phyloP scores from a whole-genome alignment of 2,329 filamentous ascomycete species.

The Trichophyton benhamiae region DNA sequence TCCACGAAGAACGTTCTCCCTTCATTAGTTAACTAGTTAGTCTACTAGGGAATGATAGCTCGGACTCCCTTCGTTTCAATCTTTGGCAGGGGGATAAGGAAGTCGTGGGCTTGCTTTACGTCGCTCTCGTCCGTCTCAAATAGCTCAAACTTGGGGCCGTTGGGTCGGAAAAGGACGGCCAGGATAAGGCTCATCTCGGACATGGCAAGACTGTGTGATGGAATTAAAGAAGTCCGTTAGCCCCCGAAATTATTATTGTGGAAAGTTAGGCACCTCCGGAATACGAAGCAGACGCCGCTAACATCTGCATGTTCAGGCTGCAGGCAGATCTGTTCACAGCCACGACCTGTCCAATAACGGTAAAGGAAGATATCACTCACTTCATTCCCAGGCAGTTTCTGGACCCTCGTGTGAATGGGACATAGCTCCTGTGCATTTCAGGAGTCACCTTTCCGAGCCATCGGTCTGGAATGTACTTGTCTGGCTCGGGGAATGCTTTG shows the following conservation, averaged over 20 bases:
- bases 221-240: not conserved
- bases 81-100: constrained; percentile 4
- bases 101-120: constrained; percentile 5
- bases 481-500: constrained; percentile 19
- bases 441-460: constrained; percentile 18
- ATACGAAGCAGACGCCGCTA: not conserved
- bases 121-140: constrained; percentile 5
- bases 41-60: not conserved
- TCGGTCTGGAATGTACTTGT: constrained; percentile 21
- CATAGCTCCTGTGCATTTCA: constrained; percentile 17
- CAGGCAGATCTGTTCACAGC: not conserved
- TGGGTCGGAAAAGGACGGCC: constrained; percentile 7
- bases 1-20: not conserved
- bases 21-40: not conserved
- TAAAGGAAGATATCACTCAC: constrained; percentile 9
- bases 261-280: not conserved
- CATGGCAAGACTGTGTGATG: constrained; percentile 10
- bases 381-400: constrained; percentile 22
- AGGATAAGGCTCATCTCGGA: constrained; percentile 10
- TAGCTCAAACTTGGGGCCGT: constrained; percentile 4
- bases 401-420: constrained; percentile 21
- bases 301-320: not conserved
- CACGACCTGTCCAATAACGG: not conserved
- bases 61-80: constrained; percentile 8
- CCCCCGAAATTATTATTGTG: not conserved